A percentile compares a stretch with the other conserved stretches of the same genome.
Evolutionary conservation across 2,329 filamentous ascomycete species (phyloP).

Genomic region (Clarireedia sp.): DNA sequence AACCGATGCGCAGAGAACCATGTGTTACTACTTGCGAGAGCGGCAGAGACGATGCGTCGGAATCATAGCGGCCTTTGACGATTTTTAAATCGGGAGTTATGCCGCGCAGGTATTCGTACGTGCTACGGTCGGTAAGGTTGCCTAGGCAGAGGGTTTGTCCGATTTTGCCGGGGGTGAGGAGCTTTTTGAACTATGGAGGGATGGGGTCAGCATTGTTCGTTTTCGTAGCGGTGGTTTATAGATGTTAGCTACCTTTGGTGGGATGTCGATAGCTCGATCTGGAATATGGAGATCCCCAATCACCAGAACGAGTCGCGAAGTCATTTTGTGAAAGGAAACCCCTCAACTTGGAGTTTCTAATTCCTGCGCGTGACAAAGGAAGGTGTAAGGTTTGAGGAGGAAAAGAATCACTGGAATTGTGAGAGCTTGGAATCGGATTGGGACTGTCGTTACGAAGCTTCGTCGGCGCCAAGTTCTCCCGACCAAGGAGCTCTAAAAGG

Average conservation of each 20-base stretch:
- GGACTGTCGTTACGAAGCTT: no score
- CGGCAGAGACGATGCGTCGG: slow-evolving; percentile 57
- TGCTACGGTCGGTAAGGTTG: slow-evolving; percentile 71
- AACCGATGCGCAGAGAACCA: slow-evolving; percentile 57
- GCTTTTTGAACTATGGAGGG: slow-evolving; percentile 65
- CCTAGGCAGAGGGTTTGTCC: slow-evolving; percentile 73
- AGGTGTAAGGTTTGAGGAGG: no score
- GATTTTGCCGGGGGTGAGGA: slow-evolving; percentile 76
- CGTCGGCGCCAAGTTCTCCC: no score
- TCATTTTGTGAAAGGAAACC: slow-evolving; percentile 37
- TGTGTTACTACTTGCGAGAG: slow-evolving; percentile 60
- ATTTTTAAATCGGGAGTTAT: slow-evolving; percentile 67
- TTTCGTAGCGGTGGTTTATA: not conserved
- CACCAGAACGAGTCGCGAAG: slow-evolving; percentile 83
- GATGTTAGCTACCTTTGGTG: slow-evolving; percentile 60
- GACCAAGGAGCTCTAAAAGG: no score
- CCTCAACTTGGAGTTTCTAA: no score
- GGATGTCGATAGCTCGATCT: slow-evolving; percentile 84
- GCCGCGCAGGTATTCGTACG: slow-evolving; percentile 72
- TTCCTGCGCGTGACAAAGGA: no score
- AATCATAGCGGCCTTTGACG: slow-evolving; percentile 59
- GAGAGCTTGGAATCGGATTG: no score
- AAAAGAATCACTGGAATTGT: no score
- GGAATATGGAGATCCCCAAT: slow-evolving; percentile 93
- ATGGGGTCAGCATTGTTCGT: slow-evolving; percentile 9